Percentiles rank a stretch among this genome's conserved stretches.
Evolutionary conservation across 805 yeast genomes (phyloP).

Genomic region (Hemisphaericaspora nanyangensis): DNA sequence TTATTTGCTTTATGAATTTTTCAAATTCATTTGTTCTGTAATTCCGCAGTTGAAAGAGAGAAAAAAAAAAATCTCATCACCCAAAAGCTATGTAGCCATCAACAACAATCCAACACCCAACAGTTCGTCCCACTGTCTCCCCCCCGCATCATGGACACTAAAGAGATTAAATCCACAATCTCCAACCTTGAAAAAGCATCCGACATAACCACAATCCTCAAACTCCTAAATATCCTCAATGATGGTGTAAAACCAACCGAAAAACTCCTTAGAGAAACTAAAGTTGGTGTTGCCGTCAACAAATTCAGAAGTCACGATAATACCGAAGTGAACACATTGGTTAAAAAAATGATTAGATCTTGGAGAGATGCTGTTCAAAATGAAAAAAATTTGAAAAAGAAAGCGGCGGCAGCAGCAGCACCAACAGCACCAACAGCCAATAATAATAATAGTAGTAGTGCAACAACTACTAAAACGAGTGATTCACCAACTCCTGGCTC

Average conservation of each 20-base stretch:
- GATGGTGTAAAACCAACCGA: conserved; percentile 82
- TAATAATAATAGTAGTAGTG: conserved; percentile 1
- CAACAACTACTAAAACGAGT: not conserved
- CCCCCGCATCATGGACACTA: conserved; percentile 61
- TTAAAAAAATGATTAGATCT: conserved; percentile 73
- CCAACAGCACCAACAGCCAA: conserved; percentile 6
- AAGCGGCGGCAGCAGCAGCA: conserved; percentile 10
- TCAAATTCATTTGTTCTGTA: too few relatives aligned
- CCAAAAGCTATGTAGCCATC: too few relatives aligned
- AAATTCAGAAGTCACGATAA: conserved; percentile 70
- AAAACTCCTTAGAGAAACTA: conserved; percentile 81
- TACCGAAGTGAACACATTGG: conserved; percentile 64
- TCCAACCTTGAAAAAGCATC: conserved; percentile 68
- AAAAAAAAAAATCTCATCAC: not conserved
- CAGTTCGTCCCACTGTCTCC: too few relatives aligned
- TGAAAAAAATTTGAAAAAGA: conserved; percentile 48
- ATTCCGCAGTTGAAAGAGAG: not conserved
- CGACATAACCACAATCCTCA: conserved; percentile 58
- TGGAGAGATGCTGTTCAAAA: conserved; percentile 89
- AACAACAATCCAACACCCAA: not conserved
- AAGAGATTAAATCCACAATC: conserved; percentile 68
- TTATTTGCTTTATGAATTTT: too few relatives aligned
- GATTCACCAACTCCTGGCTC: conserved; percentile 9
- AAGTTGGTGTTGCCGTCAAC: conserved; percentile 96
- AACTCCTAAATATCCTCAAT: conserved; percentile 61